Conservation (phyloP, 768 basidiomycete species). For the Phanerodontia chrysosporium region DNA sequence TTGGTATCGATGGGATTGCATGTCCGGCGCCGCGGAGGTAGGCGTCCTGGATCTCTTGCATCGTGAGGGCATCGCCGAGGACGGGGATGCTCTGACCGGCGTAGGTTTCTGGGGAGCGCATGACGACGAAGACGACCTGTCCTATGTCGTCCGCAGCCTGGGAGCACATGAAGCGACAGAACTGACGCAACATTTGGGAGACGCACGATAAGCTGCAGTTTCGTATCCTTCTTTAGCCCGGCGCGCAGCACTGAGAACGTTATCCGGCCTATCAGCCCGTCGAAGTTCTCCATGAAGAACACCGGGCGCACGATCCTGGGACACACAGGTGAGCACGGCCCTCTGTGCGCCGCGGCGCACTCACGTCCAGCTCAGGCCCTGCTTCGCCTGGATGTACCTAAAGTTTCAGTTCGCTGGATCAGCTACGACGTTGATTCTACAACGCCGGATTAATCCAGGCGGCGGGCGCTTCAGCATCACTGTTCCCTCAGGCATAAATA, state of each 20-base stretch:
- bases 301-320: constrained; percentile 36
- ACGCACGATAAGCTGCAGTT: constrained; percentile 33
- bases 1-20: neutral
- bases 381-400: constrained; percentile 27
- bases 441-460: too few relatives aligned
- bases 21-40: neutral
- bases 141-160: constrained; percentile 16
- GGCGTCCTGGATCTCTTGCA: neutral
- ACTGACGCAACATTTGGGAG: neutral
- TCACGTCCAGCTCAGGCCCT: constrained; percentile 36
- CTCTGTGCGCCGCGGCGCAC: constrained; percentile 9
- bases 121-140: constrained; percentile 1
- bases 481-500: too few relatives aligned
- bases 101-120: neutral
- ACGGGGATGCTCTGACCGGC: neutral
- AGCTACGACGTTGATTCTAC: too few relatives aligned
- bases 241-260: constrained; percentile 30
- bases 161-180: neutral
- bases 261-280: constrained; percentile 34
- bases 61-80: neutral
- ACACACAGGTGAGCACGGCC: neutral
- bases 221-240: constrained; percentile 31
- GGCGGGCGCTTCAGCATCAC: too few relatives aligned
- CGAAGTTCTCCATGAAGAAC: constrained; percentile 43
- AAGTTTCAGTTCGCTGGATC: too few relatives aligned